These are phyloP conservation scores for Coemansia sp. DNA, from an alignment of 192 early-diverging fungal genomes.

Conservation along the genomic window DNA sequence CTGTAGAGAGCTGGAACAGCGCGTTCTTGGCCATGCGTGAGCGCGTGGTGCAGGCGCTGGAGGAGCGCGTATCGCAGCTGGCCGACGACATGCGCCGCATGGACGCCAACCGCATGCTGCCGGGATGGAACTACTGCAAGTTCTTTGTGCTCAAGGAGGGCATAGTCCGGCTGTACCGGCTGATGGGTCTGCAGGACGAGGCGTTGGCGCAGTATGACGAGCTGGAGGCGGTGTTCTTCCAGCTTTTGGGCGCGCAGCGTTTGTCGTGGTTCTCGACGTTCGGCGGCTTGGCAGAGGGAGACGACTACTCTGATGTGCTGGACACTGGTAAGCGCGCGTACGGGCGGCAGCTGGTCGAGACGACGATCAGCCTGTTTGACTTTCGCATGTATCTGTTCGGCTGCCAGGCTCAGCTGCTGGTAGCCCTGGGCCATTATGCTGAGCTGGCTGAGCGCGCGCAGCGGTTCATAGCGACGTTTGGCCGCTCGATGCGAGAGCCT, in stretches of 20 bases:
- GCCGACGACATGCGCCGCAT: constrained; percentile 78
- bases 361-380: constrained; percentile 91
- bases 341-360: constrained; percentile 85
- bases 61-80: constrained; percentile 59
- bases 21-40: constrained; percentile 47
- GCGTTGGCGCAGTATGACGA: constrained; percentile 96
- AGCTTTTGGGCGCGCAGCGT: constrained; percentile 81
- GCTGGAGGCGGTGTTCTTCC: constrained; percentile 92
- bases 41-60: constrained; percentile 76
- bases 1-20: constrained; percentile 52
- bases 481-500: constrained; percentile 33
- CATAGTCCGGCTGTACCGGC: constrained; percentile 81
- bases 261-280: constrained; percentile 94
- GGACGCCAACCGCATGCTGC: constrained; percentile 90
- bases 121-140: constrained; percentile 99
- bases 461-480: constrained; percentile 39
- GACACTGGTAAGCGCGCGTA: constrained; percentile 80
- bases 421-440: constrained; percentile 59
- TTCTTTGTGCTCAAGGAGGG: constrained; percentile 97
- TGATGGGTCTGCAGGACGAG: constrained; percentile 85
- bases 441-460: constrained; percentile 48
- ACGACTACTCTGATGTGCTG: constrained; percentile 85
- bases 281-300: constrained; percentile 81
- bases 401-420: constrained; percentile 80
- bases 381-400: constrained; percentile 96